A percentile compares a stretch with the other conserved stretches of the same genome.
Evolutionary conservation across 345 rosid species (phyloP).

Genomic region (Sonneratia alba): DNA sequence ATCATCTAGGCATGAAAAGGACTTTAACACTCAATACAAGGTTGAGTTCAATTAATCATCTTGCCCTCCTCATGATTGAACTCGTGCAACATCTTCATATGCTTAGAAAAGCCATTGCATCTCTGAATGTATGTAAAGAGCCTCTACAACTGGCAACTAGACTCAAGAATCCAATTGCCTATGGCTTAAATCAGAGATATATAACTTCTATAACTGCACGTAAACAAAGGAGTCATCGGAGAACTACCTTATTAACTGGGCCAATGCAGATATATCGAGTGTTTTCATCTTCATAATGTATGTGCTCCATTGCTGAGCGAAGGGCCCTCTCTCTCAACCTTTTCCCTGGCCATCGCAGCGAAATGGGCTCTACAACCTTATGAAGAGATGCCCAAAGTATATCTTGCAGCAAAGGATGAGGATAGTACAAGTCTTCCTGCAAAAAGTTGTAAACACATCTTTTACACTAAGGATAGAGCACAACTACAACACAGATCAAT

Average conservation of each 20-base stretch:
- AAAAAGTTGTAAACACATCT: slow-evolving; percentile 8
- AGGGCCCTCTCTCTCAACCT: slow-evolving; percentile 86
- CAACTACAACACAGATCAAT: neutral
- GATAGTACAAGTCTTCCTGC: slow-evolving; percentile 96
- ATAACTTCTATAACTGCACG: neutral
- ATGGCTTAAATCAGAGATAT: neutral
- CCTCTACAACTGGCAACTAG: neutral
- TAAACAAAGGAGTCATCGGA: slow-evolving; percentile 10
- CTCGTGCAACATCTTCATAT: neutral
- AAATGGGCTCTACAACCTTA: slow-evolving; percentile 64
- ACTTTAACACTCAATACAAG: neutral
- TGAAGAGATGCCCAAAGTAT: slow-evolving; percentile 68
- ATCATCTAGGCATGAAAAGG: neutral
- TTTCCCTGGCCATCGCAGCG: slow-evolving; percentile 84
- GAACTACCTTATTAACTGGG: slow-evolving; percentile 82
- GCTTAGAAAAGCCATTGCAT: neutral
- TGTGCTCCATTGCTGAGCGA: slow-evolving; percentile 47
- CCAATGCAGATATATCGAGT: slow-evolving; percentile 94
- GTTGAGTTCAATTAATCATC: neutral
- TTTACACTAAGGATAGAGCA: neutral
- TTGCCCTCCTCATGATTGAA: neutral
- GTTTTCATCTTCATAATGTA: slow-evolving; percentile 93
- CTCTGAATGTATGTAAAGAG: neutral
- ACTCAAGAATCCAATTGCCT: neutral
- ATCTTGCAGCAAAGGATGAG: slow-evolving; percentile 86